These are phyloP conservation scores for Juglanconis sp. DNA, from an alignment of 2,329 filamentous ascomycete species.

Conservation along the genomic window DNA sequence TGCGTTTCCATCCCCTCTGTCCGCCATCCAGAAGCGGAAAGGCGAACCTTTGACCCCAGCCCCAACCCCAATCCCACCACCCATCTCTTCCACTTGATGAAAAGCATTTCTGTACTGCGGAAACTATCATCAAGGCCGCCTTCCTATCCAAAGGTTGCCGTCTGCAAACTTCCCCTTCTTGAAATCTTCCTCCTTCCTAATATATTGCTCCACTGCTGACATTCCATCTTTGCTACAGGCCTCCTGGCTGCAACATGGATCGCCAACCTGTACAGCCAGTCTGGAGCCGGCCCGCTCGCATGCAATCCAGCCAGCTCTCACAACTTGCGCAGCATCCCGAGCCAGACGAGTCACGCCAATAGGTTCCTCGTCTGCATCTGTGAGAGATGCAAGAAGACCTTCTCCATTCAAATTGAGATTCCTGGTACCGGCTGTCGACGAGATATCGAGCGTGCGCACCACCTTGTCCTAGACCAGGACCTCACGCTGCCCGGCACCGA, in stretches of 20 bases:
- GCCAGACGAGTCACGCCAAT: neutral
- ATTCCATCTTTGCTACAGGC: neutral
- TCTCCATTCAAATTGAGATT: conserved; percentile 1
- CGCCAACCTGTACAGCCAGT: conserved; percentile 2
- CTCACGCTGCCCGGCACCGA: neutral
- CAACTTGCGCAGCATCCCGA: conserved; percentile 8
- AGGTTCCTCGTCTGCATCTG: conserved; percentile 14
- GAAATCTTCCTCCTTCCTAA: neutral
- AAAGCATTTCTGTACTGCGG: no score
- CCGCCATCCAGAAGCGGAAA: no score
- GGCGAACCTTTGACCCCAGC: no score
- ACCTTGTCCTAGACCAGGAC: conserved; percentile 1
- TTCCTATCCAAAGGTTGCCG: no score
- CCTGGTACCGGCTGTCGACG: conserved; percentile 3
- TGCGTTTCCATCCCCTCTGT: neutral
- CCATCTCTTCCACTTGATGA: no score
- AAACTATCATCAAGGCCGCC: no score
- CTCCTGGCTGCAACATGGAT: conserved; percentile 17
- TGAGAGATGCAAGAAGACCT: conserved; percentile 15
- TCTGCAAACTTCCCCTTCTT: neutral
- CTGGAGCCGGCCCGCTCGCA: neutral
- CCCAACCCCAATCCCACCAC: no score
- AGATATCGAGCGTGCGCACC: conserved; percentile 16
- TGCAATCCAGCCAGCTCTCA: conserved; percentile 1
- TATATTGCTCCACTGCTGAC: neutral